Percentiles rank a stretch among this genome's conserved stretches.
These are phyloP conservation scores for Nymphaea colorata DNA, from an alignment of 164 flowering plant species.

Conservation along the genomic window DNA sequence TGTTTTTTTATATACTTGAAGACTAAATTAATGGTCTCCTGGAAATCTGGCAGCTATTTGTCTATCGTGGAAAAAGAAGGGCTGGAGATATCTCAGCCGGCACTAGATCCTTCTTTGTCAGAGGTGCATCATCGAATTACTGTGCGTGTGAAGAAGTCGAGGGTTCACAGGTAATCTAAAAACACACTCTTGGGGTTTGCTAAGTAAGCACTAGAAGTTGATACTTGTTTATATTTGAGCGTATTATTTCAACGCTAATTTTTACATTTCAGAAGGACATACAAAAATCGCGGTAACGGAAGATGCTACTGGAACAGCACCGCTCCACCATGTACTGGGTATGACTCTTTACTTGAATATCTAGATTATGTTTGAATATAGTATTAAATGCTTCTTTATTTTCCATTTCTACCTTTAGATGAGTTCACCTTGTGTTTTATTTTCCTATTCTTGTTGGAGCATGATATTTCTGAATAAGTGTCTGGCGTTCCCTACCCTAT, in stretches of 20 bases:
- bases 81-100: constrained; percentile 95
- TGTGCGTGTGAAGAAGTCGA: constrained; percentile 39
- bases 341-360: constrained; percentile 1
- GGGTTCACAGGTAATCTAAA: constrained; percentile 56
- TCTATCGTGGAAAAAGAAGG: constrained; percentile 69
- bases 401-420: no score
- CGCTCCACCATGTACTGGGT: constrained; percentile 92
- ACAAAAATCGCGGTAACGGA: constrained; percentile 44
- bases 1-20: no score
- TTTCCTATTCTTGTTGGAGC: no score
- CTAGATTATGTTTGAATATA: no score
- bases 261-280: constrained; percentile 45
- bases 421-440: no score
- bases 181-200: no score
- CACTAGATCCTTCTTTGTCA: constrained; percentile 76
- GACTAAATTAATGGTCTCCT: background rate
- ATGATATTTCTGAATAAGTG: no score
- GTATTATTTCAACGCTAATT: no score
- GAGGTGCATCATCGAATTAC: constrained; percentile 82
- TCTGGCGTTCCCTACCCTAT: no score
- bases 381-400: no score
- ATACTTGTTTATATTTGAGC: background rate
- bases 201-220: no score
- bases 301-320: constrained; percentile 61
- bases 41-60: constrained; percentile 35